phyloP scores from a whole-genome alignment of 306 rosid genomes.

The Cucurbita argyrosperma region DNA sequence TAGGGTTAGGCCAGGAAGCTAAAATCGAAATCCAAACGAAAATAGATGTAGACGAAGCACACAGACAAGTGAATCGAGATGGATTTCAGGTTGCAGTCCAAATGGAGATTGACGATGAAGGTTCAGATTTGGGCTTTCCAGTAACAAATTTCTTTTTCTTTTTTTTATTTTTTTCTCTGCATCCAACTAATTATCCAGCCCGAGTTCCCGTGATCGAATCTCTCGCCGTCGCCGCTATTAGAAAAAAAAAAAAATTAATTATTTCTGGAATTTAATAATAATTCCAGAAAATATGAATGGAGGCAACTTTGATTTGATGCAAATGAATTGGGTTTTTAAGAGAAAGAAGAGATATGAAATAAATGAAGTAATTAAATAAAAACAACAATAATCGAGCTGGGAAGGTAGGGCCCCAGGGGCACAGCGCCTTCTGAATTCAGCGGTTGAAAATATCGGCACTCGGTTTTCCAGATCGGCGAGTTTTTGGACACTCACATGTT shows the following conservation, averaged over 20 bases:
- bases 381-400: not conserved
- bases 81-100: not conserved
- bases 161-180: not conserved
- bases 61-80: not conserved
- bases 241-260: not conserved
- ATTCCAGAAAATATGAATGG: conserved; percentile 2
- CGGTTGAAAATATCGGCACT: not conserved
- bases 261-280: not conserved
- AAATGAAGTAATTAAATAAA: not conserved
- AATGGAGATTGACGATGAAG: not conserved
- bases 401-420: not conserved
- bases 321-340: not conserved
- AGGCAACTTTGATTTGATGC: not conserved
- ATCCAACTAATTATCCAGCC: conserved; percentile 20
- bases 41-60: not conserved
- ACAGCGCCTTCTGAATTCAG: not conserved
- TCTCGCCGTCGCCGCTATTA: conserved; percentile 21
- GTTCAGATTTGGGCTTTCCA: not conserved
- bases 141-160: not conserved
- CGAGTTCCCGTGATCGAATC: conserved; percentile 42
- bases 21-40: not conserved
- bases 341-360: not conserved
- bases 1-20: not conserved
- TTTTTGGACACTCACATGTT: not conserved
- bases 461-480: not conserved